Base-by-base conservation (phyloP, 257 asterid genomes). In the Solanum neorickii region DNA sequence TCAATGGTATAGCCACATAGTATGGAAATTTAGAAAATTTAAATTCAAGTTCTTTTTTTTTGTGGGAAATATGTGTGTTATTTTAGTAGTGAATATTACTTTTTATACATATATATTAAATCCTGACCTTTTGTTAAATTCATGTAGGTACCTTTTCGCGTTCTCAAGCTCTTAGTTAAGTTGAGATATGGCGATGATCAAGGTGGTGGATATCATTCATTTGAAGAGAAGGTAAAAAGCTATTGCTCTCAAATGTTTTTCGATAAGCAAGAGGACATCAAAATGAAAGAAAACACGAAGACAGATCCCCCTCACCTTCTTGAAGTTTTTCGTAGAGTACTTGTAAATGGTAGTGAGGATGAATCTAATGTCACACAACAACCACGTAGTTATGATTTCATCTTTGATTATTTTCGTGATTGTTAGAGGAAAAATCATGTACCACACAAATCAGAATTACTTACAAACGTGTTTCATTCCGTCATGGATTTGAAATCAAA, bases 401-500 rank as follows among this genome's bases (percentile, higher is more conserved):
- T 41, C 21, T 75, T 12, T 7, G 23, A 42, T 23, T n/a, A 42
- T n/a, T n/a, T 76, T 76, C 59, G 9, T 0, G 5, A 42, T 76
- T 29, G 6, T 23, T 76, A 12, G 21, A 76, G 60, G 10, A 76
- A n/a, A 44, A 76, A 76, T 6, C 18, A 39, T 5, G 18, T 3
- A 41, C 3, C 7, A 23, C 83, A 23, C 7, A 23, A 12, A 75
- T 6, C 23, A 23, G 7, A 7, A 75, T 42, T 42, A 4, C 35
- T 76, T 60, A 12, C n/a, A 3, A 23, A 75, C 5, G 60, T 89
- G 3, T 92, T 86, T 74, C 86, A 88, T 44, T 73, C 93, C 0
- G 92, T 69, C 9, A 86, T 90, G 8, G 90, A 91, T 9, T 87
- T 92, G 52, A 91, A 87, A 78, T 88, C 90, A 12, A 92, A 92